Base-by-base conservation (phyloP, 352 stramenopile species). In the Lagenidium giganteum region DNA sequence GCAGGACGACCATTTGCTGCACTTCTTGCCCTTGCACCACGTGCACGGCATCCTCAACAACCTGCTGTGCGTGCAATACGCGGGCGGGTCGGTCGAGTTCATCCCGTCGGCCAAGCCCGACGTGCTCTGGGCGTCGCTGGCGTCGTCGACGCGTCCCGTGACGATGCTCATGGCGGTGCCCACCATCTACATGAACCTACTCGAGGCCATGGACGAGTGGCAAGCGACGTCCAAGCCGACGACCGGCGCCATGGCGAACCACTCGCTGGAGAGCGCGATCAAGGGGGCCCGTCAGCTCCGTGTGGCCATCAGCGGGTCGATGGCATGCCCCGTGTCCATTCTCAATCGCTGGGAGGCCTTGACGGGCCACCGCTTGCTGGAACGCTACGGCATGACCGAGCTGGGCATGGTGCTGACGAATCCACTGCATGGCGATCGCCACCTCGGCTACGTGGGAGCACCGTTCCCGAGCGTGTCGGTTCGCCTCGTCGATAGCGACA, bases 361-460 rank as follows among this genome's bases (percentile, higher is more conserved):
- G 20, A 95, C 83, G 1, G 75, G 76, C 9, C 71, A 88, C 23
- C 70, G 54, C 16, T 50, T 96, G 28, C 61, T 96, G 17, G 87
- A 96, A 50, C 56, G 87, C n/a, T 95, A 95, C 38, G 85, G 85
- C 14, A 96, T 95, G 83, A 95, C 75, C 0, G 85, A 96, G 57
- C 69, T 94, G 37, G 82, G 79, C 7, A 96, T 96, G 87, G 84
- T 80, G 5, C 62, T 96, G 5, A 84, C 73, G 8, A 96, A 96
- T 44, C 69, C 85, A 27, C 44, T 87, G 60, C 51, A 63, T 40
- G 55, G 62, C 24, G 52, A 82, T 12, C 60, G 79, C 9, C 64
- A 83, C 37, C 49, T 86, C 2, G 87, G 85, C 8, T 87, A 83
- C 51, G 87, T 96, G 2, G 87, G 85, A 1, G 40, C 67, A 27